A percentile compares a stretch with the other conserved stretches of the same genome.
Evolutionary conservation across 345 rosid genomes (phyloP).

Genomic region (Crucihimalaya himalaica): DNA sequence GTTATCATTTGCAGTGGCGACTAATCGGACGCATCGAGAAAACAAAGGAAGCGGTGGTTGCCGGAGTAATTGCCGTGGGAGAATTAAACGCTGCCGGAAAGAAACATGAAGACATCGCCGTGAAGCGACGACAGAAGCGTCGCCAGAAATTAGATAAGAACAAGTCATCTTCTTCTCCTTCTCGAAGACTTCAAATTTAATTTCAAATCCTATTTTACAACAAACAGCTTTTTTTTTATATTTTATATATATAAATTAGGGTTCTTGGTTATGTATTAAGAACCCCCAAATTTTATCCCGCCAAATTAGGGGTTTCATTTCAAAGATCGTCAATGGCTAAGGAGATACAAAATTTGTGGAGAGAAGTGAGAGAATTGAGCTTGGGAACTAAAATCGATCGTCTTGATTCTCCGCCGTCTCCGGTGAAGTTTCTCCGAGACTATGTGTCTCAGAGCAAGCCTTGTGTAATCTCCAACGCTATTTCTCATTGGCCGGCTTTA

Average conservation of each 20-base stretch:
- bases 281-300: slow-evolving; percentile 14
- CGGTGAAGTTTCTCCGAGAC: slow-evolving; percentile 64
- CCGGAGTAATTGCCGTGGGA: slow-evolving; percentile 31
- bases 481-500: slow-evolving; percentile 73
- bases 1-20: slow-evolving; percentile 16
- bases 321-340: slow-evolving; percentile 19
- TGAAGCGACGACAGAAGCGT: slow-evolving; percentile 14
- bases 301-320: slow-evolving; percentile 27
- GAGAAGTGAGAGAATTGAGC: slow-evolving; percentile 68
- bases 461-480: slow-evolving; percentile 72
- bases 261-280: slow-evolving; percentile 13
- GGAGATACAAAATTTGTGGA: slow-evolving; percentile 56
- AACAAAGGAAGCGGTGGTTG: slow-evolving; percentile 1
- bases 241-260: slow-evolving; percentile 19
- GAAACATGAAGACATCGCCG: slow-evolving; percentile 22
- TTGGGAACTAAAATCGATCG: slow-evolving; percentile 43
- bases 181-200: neutral
- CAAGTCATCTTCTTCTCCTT: slow-evolving; percentile 35
- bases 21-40: slow-evolving; percentile 2
- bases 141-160: slow-evolving; percentile 35
- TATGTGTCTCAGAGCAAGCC: slow-evolving; percentile 79
- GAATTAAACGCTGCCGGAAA: slow-evolving; percentile 9
- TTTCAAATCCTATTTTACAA: slow-evolving; percentile 12
- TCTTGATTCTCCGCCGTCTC: slow-evolving; percentile 56
- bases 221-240: neutral